Conservation (phyloP, 106 monocot species). For the Dactylorhiza incarnata region DNA sequence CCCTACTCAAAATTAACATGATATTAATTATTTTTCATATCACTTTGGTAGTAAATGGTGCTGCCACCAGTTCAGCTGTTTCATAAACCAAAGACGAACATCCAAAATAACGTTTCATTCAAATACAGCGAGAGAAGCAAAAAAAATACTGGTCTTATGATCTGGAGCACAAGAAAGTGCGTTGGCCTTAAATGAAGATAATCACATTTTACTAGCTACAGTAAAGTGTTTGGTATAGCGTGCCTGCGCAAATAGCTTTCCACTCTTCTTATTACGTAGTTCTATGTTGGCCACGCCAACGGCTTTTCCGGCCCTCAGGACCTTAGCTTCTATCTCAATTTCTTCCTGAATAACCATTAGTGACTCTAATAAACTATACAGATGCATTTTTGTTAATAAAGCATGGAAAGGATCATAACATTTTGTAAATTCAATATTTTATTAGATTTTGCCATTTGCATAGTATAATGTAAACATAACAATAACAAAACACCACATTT, state of each 20-base stretch:
- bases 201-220: constrained; percentile 48
- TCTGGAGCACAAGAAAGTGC: too few species aligned
- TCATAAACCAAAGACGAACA: background rate
- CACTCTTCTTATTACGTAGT: constrained; percentile 63
- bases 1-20: too few species aligned
- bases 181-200: too few species aligned
- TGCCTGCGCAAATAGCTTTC: constrained; percentile 73
- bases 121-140: background rate
- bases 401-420: too few species aligned
- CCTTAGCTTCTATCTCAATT: constrained; percentile 87
- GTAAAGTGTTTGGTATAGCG: constrained; percentile 80
- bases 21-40: too few species aligned
- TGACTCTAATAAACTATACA: background rate
- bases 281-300: constrained; percentile 71
- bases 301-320: constrained; percentile 70
- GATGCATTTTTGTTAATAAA: too few species aligned
- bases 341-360: constrained; percentile 52
- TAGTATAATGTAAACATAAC: too few species aligned
- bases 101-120: background rate
- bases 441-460: too few species aligned
- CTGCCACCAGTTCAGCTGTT: background rate
- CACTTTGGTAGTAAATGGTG: background rate
- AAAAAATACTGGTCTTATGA: too few species aligned
- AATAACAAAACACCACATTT: too few species aligned
- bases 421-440: too few species aligned